Evolutionary conservation across 495 filamentous ascomycete species (phyloP).

Genomic region (Neurospora sp.): DNA sequence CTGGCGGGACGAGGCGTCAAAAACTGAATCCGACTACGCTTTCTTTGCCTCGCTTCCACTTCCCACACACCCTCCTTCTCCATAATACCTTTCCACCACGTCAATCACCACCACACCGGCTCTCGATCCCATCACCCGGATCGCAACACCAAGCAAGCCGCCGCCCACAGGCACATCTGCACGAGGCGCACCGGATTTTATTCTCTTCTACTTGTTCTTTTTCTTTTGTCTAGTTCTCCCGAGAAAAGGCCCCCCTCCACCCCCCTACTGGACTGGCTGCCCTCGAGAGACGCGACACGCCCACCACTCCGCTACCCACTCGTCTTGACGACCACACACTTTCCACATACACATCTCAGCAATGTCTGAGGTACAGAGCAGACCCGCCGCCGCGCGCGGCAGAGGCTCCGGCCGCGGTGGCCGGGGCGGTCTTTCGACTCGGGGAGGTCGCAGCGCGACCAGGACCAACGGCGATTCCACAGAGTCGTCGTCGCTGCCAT

Average conservation of each 20-base stretch:
- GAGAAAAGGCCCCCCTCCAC: background rate
- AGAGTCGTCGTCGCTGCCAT: conserved; percentile 42
- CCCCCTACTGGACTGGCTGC: conserved; percentile 14
- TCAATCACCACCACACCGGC: conserved; percentile 14
- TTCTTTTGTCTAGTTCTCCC: background rate
- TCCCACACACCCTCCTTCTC: conserved; percentile 12
- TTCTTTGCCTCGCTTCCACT: conserved; percentile 15
- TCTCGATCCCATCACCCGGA: conserved; percentile 23
- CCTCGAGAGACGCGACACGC: conserved; percentile 34
- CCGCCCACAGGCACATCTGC: conserved; percentile 10
- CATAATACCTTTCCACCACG: conserved; percentile 11
- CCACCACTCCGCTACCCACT: conserved; percentile 18
- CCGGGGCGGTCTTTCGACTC: conserved; percentile 66
- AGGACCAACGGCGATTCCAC: conserved; percentile 41
- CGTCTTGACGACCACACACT: conserved; percentile 6
- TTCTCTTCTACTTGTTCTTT: conserved; percentile 14
- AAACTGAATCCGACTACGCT: conserved; percentile 15
- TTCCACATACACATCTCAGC: conserved; percentile 28
- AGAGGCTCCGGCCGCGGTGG: conserved; percentile 42
- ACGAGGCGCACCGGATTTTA: background rate
- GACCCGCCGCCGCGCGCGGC: conserved; percentile 50
- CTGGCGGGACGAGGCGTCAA: conserved; percentile 15
- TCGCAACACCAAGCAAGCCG: conserved; percentile 18
- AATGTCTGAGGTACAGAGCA: conserved; percentile 91
- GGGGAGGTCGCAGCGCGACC: conserved; percentile 54